Evolutionary conservation across 768 basidiomycete species (phyloP).

Genomic region (Phaeotremella fagi): DNA sequence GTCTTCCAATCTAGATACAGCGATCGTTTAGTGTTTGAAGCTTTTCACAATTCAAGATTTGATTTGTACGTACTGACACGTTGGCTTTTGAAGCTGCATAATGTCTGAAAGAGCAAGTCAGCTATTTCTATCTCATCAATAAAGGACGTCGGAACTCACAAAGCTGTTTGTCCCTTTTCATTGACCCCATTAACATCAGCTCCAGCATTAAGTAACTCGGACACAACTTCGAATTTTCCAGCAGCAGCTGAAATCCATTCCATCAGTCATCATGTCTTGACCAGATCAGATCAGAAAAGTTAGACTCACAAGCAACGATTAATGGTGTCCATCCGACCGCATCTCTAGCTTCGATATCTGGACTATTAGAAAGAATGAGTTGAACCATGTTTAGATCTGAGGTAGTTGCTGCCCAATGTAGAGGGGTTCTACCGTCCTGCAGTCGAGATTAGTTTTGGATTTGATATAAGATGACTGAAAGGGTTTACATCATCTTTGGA

Average conservation of each 20-base stretch:
- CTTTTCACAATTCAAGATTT: not conserved
- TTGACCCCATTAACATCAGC: slow-evolving; percentile 44
- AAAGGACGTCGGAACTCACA: no score
- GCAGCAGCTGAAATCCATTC: slow-evolving; percentile 32
- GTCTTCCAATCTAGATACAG: slow-evolving; percentile 67
- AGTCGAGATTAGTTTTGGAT: no score
- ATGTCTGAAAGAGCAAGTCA: slow-evolving; percentile 34
- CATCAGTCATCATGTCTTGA: not conserved
- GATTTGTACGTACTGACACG: slow-evolving; percentile 25
- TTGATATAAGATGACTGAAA: not conserved
- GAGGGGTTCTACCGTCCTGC: slow-evolving; percentile 48
- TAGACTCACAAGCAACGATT: slow-evolving; percentile 41
- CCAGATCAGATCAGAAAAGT: not conserved
- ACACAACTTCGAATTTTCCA: slow-evolving; percentile 40
- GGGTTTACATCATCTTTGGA: slow-evolving; percentile 44
- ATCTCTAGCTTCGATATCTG: slow-evolving; percentile 45
- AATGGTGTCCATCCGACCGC: slow-evolving; percentile 47
- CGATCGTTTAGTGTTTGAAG: slow-evolving; percentile 7
- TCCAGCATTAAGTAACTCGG: slow-evolving; percentile 44
- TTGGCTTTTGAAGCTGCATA: slow-evolving; percentile 49
- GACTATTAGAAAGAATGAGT: slow-evolving; percentile 33
- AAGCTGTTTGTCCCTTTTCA: slow-evolving; percentile 47
- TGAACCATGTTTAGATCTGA: slow-evolving; percentile 37
- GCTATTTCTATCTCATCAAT: not conserved
- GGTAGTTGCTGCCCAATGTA: slow-evolving; percentile 48